Evolutionary conservation across 306 rosid genomes (phyloP).

Genomic region (Glycine tomentella): DNA sequence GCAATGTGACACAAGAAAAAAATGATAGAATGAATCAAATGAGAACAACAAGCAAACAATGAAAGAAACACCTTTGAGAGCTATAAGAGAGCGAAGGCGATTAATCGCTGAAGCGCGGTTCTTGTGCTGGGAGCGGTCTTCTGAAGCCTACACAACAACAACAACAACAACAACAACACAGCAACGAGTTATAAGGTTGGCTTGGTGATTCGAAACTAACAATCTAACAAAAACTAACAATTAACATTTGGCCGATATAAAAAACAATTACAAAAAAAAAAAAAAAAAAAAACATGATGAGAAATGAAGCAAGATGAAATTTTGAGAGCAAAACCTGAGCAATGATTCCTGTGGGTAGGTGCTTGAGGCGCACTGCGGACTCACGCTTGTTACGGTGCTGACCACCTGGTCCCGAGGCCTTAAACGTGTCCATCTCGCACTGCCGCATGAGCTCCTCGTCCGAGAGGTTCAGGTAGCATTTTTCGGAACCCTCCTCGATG

Average conservation of each 20-base stretch:
- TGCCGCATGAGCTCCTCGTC: conserved; percentile 83
- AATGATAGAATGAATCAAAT: background rate
- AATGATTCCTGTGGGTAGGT: conserved; percentile 80
- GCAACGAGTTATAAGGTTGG: no score
- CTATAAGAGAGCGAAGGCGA: conserved; percentile 85
- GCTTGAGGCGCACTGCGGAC: conserved; percentile 86
- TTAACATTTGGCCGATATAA: no score
- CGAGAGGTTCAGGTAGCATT: conserved; percentile 62
- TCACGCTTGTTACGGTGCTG: conserved; percentile 98
- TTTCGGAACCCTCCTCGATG: conserved; percentile 31
- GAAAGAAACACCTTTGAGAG: conserved; percentile 64
- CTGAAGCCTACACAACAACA: conserved; percentile 64
- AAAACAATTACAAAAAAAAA: no score
- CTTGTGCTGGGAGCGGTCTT: conserved; percentile 95
- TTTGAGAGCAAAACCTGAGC: conserved; percentile 63
- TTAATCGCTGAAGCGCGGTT: conserved; percentile 85
- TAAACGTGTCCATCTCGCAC: conserved; percentile 84
- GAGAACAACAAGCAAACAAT: background rate
- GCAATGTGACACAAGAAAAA: conserved; percentile 21
- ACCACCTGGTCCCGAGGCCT: conserved; percentile 88
- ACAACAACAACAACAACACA: no score
- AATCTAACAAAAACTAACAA: no score
- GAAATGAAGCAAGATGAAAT: conserved; percentile 1
- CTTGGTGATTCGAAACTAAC: no score
- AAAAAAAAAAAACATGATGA: background rate